Conservation (phyloP, 768 basidiomycete species). For the Trametes elegans region DNA sequence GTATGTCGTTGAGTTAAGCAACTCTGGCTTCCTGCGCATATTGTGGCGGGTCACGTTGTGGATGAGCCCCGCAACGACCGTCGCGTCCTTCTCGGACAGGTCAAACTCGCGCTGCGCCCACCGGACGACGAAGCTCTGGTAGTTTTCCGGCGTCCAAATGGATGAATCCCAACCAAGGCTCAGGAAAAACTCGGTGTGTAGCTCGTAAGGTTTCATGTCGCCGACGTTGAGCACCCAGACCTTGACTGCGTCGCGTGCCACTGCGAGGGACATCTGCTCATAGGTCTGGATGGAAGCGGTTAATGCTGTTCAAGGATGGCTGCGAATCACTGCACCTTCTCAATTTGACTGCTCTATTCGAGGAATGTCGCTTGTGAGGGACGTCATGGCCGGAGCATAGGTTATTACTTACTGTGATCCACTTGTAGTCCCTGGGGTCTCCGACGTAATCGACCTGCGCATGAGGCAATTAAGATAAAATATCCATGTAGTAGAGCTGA, state of each 20-base stretch:
- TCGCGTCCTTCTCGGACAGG: conserved; percentile 38
- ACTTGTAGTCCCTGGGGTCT: conserved; percentile 65
- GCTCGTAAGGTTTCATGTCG: conserved; percentile 72
- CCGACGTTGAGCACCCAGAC: conserved; percentile 78
- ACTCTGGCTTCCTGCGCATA: conserved; percentile 63
- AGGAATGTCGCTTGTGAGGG: not conserved
- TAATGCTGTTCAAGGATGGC: not conserved
- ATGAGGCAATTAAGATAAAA: not conserved
- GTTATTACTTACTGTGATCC: conserved; percentile 50
- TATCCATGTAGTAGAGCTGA: too few relatives aligned
- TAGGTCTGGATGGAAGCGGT: conserved; percentile 38
- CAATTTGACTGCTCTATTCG: conserved; percentile 48
- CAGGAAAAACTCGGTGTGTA: conserved; percentile 69
- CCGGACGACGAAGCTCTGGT: conserved; percentile 46
- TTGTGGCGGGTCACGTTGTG: conserved; percentile 56
- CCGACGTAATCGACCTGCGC: conserved; percentile 46
- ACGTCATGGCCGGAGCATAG: not conserved
- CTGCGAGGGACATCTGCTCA: conserved; percentile 69
- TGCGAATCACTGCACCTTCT: conserved; percentile 36
- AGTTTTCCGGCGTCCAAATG: conserved; percentile 52
- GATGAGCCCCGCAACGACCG: conserved; percentile 49
- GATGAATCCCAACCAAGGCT: conserved; percentile 59
- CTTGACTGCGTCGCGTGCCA: conserved; percentile 53
- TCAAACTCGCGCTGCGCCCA: conserved; percentile 72
- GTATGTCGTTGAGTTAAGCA: conserved; percentile 59